Base-by-base conservation (phyloP, 1,284 basidiomycete genomes). In the Spongispora temasekensis region DNA sequence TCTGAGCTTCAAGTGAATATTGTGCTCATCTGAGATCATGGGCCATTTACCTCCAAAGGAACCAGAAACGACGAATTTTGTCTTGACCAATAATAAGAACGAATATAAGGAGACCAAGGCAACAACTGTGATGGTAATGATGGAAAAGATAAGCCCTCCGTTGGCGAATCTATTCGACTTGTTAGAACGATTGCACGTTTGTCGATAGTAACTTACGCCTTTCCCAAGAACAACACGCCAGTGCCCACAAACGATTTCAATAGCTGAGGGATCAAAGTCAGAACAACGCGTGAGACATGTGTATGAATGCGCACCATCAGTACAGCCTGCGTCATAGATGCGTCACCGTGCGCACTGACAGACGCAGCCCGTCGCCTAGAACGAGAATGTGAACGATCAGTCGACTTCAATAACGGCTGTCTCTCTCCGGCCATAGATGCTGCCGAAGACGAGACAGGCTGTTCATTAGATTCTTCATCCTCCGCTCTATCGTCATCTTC, bases 181-280 rank as follows among this genome's bases (percentile, higher is more conserved):
- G 21, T 69, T 58, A 51, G 52, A 51, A 54, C 34, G 42, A 42
- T 27, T 13, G 23, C 28, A 53, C n/a, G n/a, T n/a, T n/a, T n/a
- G n/a, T 42, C 23, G 25, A 42, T 28, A 40, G 42, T 5, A 27
- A 61, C 56, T 71, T 73, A 89, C 84, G 90, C 97, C 79, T 95
- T 98, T 61, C 95, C 97, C 55, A 99, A 84, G 81, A 99, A 99
- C 28, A 99, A 77, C 13, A 99, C 90, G 34, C 97, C 97, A 10
- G 97, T 99, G 23, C 97, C 97, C 55, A 99, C 90, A 71, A 99
- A 99, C 0, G 94, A 91, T 77, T 99, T 98, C 63, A 97, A 78
- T 59, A 97, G 77, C 94, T 95, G 63, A 55, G 40, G 44, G 21
- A 53, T n/a, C 51, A 55, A 25, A 61, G 50, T 63, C 50, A 55